A percentile compares a stretch with the other conserved stretches of the same genome.
These are phyloP conservation scores for Phlyctochytrium planicorne DNA, from an alignment of 192 early-diverging fungal species.

Conservation along the genomic window DNA sequence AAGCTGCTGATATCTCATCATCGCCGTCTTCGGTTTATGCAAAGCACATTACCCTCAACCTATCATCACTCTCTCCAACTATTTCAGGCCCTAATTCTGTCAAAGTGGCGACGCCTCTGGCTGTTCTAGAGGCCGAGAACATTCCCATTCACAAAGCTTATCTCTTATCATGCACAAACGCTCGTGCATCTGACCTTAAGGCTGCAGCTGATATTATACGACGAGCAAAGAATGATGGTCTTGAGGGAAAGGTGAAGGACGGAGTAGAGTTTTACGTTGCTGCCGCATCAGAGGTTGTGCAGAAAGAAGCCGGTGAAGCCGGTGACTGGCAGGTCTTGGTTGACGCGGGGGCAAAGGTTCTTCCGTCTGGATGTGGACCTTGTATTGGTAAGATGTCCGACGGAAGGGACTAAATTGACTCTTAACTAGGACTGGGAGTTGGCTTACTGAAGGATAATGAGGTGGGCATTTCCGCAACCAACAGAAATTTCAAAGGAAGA, in stretches of 20 bases:
- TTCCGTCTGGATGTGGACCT: constrained; percentile 97
- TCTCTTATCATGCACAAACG: constrained; percentile 94
- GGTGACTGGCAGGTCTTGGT: constrained; percentile 89
- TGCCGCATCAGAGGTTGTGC: constrained; percentile 89
- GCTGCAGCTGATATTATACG: constrained; percentile 65
- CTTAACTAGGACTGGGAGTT: constrained; percentile 65
- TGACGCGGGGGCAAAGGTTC: constrained; percentile 81
- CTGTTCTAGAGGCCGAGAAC: constrained; percentile 66
- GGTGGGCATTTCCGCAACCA: constrained; percentile 98
- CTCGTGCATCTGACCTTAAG: constrained; percentile 83
- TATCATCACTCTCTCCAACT: constrained; percentile 81
- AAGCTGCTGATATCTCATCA: constrained; percentile 65
- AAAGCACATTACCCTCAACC: constrained; percentile 83
- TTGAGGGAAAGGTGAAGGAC: constrained; percentile 69
- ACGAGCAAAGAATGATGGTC: constrained; percentile 2
- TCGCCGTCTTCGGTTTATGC: constrained; percentile 77
- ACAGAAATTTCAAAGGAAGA: constrained; percentile 98
- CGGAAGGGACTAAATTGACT: neutral
- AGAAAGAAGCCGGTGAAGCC: constrained; percentile 74
- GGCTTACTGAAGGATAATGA: constrained; percentile 94
- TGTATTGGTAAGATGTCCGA: constrained; percentile 69
- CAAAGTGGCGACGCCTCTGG: constrained; percentile 83
- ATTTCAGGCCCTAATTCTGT: constrained; percentile 96
- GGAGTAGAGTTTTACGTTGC: constrained; percentile 95
- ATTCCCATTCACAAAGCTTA: constrained; percentile 95